Conservation (phyloP, 2,329 filamentous ascomycete species). For the Penicillium digitatum region DNA sequence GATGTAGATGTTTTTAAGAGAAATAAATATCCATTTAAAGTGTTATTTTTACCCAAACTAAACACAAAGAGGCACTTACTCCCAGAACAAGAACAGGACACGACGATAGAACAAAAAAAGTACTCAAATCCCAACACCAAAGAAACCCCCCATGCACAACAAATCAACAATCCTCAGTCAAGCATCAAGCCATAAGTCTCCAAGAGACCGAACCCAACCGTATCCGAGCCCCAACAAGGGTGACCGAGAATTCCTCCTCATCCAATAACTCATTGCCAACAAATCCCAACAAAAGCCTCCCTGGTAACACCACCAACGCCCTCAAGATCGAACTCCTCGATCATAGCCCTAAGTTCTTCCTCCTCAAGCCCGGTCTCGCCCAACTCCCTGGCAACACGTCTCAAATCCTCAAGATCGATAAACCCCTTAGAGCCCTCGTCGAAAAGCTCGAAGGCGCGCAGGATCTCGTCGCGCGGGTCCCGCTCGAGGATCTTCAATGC, state of each 20-base stretch:
- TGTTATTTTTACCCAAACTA: neutral
- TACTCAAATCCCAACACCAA: slow-evolving; percentile 9
- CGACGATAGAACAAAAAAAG: slow-evolving; percentile 4
- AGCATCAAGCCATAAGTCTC: neutral
- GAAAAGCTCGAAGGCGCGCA: slow-evolving; percentile 87
- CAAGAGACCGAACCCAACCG: neutral
- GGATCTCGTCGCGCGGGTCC: slow-evolving; percentile 85
- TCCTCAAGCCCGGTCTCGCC: slow-evolving; percentile 85
- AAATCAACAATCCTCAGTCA: neutral
- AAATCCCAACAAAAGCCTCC: slow-evolving; percentile 65
- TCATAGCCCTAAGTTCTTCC: slow-evolving; percentile 90
- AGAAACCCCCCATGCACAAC: slow-evolving; percentile 6
- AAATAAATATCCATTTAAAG: slow-evolving; percentile 1
- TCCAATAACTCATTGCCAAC: slow-evolving; percentile 47
- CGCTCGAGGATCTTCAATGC: slow-evolving; percentile 75
- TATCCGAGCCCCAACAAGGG: neutral
- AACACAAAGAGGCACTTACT: neutral
- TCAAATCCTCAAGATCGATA: slow-evolving; percentile 83
- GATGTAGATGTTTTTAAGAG: neutral
- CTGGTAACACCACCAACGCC: slow-evolving; percentile 72
- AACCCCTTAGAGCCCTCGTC: slow-evolving; percentile 88
- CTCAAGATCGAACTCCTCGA: slow-evolving; percentile 95
- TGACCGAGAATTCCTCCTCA: neutral
- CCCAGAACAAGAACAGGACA: slow-evolving; percentile 2
- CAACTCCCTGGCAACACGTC: slow-evolving; percentile 81